Evolutionary conservation across 768 basidiomycete species (phyloP).

Genomic region (Termitomyces sp.): DNA sequence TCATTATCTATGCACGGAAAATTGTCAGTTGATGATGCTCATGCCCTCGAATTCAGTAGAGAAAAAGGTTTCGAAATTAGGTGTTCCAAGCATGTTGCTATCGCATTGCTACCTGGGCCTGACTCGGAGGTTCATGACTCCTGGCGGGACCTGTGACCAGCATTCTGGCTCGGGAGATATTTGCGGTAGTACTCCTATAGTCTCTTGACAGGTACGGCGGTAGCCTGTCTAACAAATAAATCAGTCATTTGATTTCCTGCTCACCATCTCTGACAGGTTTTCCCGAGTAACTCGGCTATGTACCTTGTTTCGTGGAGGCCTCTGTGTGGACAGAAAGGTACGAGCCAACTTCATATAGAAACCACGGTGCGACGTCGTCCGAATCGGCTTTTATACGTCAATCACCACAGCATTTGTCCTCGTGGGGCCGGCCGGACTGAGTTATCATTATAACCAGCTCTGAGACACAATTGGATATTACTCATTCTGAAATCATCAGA

Average conservation of each 20-base stretch:
- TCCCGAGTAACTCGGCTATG: not conserved
- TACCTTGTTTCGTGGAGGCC: not conserved
- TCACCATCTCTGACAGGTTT: not conserved
- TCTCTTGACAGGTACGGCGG: not conserved
- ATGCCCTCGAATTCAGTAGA: not conserved
- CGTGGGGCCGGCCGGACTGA: not conserved
- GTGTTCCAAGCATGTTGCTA: not conserved
- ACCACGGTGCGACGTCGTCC: too few species aligned
- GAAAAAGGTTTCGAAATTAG: not conserved
- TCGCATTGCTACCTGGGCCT: not conserved
- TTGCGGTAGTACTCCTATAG: not conserved
- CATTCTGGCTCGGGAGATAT: not conserved
- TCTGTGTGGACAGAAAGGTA: not conserved
- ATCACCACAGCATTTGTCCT: slow-evolving; percentile 3
- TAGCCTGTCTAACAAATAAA: not conserved
- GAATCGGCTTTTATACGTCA: not conserved
- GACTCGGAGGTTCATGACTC: not conserved
- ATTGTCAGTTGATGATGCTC: not conserved
- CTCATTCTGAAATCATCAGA: not conserved
- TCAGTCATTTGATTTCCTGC: not conserved
- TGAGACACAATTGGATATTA: not conserved
- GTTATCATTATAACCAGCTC: not conserved
- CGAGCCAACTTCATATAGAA: not conserved
- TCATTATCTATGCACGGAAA: not conserved
- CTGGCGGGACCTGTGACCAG: not conserved